These are phyloP conservation scores for Beauveria pseudobassiana DNA, from an alignment of 2,329 filamentous ascomycete genomes.

Conservation along the genomic window DNA sequence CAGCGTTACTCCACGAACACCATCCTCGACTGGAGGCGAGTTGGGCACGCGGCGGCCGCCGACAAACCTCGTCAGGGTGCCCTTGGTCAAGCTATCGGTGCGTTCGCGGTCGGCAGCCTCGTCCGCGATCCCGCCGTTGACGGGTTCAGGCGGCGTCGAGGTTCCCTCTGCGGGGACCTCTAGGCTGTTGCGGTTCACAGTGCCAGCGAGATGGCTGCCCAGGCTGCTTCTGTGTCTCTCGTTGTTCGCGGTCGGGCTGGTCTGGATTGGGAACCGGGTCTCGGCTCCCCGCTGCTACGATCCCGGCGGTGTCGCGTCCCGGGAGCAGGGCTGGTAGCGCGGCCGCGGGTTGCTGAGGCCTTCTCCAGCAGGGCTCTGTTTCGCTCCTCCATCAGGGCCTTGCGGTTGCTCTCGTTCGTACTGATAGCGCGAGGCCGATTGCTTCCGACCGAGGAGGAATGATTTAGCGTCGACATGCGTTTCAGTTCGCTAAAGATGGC, in stretches of 20 bases:
- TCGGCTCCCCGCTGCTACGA: slow-evolving; percentile 65
- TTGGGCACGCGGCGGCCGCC: slow-evolving; percentile 38
- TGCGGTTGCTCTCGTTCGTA: slow-evolving; percentile 91
- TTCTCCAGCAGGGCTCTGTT: slow-evolving; percentile 72
- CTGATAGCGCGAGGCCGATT: slow-evolving; percentile 78
- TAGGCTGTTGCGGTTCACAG: slow-evolving; percentile 59
- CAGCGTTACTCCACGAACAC: slow-evolving; percentile 39
- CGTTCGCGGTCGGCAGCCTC: slow-evolving; percentile 16
- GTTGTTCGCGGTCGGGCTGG: slow-evolving; percentile 49
- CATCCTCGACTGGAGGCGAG: slow-evolving; percentile 24
- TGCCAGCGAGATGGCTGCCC: slow-evolving; percentile 40
- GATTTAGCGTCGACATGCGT: slow-evolving; percentile 67
- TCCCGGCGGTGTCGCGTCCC: slow-evolving; percentile 64
- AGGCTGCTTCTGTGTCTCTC: slow-evolving; percentile 45
- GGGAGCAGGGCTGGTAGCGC: slow-evolving; percentile 67
- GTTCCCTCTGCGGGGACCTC: slow-evolving; percentile 66
- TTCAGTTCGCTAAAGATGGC: slow-evolving; percentile 94
- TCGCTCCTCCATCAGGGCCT: slow-evolving; percentile 88
- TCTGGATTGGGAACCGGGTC: slow-evolving; percentile 78
- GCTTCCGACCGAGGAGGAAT: slow-evolving; percentile 49
- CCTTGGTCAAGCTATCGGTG: slow-evolving; percentile 11
- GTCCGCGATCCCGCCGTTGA: slow-evolving; percentile 34
- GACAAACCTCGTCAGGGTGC: slow-evolving; percentile 35
- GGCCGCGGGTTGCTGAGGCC: slow-evolving; percentile 55
- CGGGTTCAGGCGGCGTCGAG: slow-evolving; percentile 30